Evolutionary conservation across 768 basidiomycete genomes (phyloP).

Genomic region (Leccinum broughii): DNA sequence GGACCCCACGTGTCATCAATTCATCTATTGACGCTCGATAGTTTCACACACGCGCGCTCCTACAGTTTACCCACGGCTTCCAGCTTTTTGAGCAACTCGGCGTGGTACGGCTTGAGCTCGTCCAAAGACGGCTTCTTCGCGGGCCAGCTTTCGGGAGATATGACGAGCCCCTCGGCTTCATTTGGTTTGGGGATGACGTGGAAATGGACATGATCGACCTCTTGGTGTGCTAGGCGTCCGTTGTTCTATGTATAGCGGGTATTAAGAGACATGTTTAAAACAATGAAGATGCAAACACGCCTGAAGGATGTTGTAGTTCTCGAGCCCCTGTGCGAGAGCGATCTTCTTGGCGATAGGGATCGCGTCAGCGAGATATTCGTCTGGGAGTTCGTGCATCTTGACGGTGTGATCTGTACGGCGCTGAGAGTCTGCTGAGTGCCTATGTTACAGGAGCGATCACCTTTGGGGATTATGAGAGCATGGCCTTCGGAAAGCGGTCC

Average conservation of each 20-base stretch:
- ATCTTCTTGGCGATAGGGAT: slow-evolving; percentile 88
- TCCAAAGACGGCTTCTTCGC: slow-evolving; percentile 19
- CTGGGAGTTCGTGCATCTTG: slow-evolving; percentile 86
- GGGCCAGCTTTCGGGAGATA: slow-evolving; percentile 59
- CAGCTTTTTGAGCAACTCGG: slow-evolving; percentile 19
- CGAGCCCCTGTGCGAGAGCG: slow-evolving; percentile 67
- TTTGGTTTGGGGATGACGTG: slow-evolving; percentile 93
- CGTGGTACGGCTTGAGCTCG: slow-evolving; percentile 25
- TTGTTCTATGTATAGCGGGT: slow-evolving; percentile 52
- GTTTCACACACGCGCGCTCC: background rate
- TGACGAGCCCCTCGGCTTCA: slow-evolving; percentile 65
- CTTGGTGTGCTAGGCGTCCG: slow-evolving; percentile 61
- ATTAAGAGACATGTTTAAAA: background rate
- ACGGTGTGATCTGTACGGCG: slow-evolving; percentile 68
- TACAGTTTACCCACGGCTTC: slow-evolving; percentile 21
- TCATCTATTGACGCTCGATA: background rate
- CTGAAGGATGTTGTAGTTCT: slow-evolving; percentile 88
- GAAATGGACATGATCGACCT: slow-evolving; percentile 88
- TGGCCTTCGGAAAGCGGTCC: slow-evolving; percentile 89
- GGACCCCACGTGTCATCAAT: background rate
- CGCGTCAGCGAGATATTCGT: slow-evolving; percentile 75
- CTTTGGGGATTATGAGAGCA: slow-evolving; percentile 90
- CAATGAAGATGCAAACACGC: slow-evolving; percentile 25
- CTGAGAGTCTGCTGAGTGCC: background rate
- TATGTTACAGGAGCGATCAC: slow-evolving; percentile 39